These are phyloP conservation scores for Hippophae gyantsensis DNA, from an alignment of 306 rosid genomes.

Conservation along the genomic window DNA sequence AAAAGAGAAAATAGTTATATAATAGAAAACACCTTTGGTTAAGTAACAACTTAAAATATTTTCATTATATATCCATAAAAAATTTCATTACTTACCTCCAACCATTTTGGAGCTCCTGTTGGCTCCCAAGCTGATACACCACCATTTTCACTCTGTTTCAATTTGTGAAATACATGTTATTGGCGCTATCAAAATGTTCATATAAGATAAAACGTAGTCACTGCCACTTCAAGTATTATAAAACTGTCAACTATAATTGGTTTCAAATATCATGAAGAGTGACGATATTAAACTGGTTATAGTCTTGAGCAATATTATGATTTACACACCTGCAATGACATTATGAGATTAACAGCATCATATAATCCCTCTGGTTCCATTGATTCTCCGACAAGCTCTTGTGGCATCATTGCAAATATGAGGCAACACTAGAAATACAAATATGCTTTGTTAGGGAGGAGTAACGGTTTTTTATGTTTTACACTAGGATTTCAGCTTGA, in stretches of 20 bases:
- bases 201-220: too few relatives aligned
- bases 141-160: conserved; percentile 45
- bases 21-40: too few relatives aligned
- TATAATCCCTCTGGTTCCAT: conserved; percentile 16
- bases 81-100: conserved; percentile 7
- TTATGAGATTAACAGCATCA: conserved; percentile 23
- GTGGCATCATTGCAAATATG: conserved; percentile 1
- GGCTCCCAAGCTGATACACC: conserved; percentile 43
- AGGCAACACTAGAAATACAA: conserved; percentile 14
- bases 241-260: too few relatives aligned
- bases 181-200: too few relatives aligned
- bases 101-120: conserved; percentile 20
- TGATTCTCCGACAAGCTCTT: conserved; percentile 14
- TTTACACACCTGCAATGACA: conserved; percentile 15
- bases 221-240: too few relatives aligned
- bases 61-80: background rate
- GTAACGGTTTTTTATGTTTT: too few relatives aligned
- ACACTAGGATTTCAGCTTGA: too few relatives aligned
- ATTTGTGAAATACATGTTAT: background rate
- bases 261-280: too few relatives aligned
- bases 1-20: background rate
- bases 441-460: background rate
- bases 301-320: too few relatives aligned
- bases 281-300: too few relatives aligned
- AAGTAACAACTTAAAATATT: too few relatives aligned